A percentile compares a stretch with the other conserved stretches of the same genome.
Evolutionary conservation across 345 rosid genomes (phyloP).

Genomic region (Reutealis trisperma): DNA sequence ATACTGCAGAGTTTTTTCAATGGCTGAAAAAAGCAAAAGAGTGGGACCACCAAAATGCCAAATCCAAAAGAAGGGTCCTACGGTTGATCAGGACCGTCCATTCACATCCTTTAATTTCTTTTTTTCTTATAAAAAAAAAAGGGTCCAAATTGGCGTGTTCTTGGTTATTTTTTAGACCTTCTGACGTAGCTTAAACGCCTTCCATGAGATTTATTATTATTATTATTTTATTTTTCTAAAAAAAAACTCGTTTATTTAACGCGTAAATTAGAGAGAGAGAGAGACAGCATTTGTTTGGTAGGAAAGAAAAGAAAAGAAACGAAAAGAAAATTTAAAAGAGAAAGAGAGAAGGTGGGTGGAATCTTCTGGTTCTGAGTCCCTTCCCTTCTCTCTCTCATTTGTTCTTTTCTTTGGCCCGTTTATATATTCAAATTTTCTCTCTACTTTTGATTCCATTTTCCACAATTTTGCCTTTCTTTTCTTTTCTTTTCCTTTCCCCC

Average conservation of each 20-base stretch:
- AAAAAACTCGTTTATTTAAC: background rate
- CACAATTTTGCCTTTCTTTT: background rate
- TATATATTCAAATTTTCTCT: background rate
- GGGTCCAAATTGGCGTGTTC: background rate
- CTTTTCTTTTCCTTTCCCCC: background rate
- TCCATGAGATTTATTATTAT: constrained; percentile 6
- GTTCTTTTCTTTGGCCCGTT: background rate
- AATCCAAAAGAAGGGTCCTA: background rate
- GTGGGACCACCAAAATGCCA: background rate
- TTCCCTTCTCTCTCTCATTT: background rate
- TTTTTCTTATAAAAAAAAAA: background rate
- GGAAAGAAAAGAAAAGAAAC: constrained; percentile 2
- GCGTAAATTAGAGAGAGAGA: background rate
- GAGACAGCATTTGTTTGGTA: background rate
- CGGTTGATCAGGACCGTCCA: background rate
- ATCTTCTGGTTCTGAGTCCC: constrained; percentile 23
- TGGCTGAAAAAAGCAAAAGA: constrained; percentile 1
- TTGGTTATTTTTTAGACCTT: background rate
- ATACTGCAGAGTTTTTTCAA: background rate
- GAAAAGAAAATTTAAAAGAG: background rate
- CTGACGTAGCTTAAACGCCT: constrained; percentile 23
- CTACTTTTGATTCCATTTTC: background rate
- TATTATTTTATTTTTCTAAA: too few species aligned
- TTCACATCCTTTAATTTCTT: background rate
- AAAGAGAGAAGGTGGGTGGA: constrained; percentile 34